Evolutionary conservation across 2,329 filamentous ascomycete genomes (phyloP), one percentile per base, ranked within the genome.

Genomic region (Xylaria sp.): DNA sequence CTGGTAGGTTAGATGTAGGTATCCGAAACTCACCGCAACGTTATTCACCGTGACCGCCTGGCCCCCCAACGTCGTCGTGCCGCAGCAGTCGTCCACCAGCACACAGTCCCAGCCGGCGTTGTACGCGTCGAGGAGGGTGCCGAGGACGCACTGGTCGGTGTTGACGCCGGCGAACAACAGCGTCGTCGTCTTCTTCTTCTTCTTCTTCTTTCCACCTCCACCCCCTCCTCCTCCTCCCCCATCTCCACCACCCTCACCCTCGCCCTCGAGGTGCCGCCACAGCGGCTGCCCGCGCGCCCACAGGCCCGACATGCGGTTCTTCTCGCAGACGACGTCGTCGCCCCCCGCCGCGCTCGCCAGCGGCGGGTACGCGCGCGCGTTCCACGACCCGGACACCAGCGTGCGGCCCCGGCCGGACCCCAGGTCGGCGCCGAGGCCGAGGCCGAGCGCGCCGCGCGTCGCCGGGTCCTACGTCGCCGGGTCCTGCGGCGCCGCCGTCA

Each of bases 101-200:
- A 86, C 68, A 59, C 78, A 81, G 62, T 84, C 80, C 69, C 76
- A 84, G 0, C 83, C 82, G 56, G 74, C 76, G 59, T 75, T 78
- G 60, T 80, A 82, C 2, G 78, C 80, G 69, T 86, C 81, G 44
- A 75, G 72, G 53, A 85, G 68, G 13, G 80, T 84, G 1, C 80
- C 80, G 19, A 78, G 72, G 7, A 86, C 82, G 63, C 83, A 85
- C 64, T 85, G 82, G 67, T 86, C 82, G 2, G 82, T 84, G 62
- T 86, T 86, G 11, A 85, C 82, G 0, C 83, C 83, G 1, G 79
- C 70, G 57, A 86, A 84, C 18, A 86, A 62, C 41, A 85, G 63
- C 4, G 81, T 85, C 41, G 29, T 34, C 5, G 29, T 34, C 24
- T 5, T 26, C 24, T 5, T 26, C n/a, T n/a, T n/a, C n/a, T n/a